These are phyloP conservation scores for Leccinum longicurvipes DNA, from an alignment of 768 basidiomycete genomes.

Conservation along the genomic window DNA sequence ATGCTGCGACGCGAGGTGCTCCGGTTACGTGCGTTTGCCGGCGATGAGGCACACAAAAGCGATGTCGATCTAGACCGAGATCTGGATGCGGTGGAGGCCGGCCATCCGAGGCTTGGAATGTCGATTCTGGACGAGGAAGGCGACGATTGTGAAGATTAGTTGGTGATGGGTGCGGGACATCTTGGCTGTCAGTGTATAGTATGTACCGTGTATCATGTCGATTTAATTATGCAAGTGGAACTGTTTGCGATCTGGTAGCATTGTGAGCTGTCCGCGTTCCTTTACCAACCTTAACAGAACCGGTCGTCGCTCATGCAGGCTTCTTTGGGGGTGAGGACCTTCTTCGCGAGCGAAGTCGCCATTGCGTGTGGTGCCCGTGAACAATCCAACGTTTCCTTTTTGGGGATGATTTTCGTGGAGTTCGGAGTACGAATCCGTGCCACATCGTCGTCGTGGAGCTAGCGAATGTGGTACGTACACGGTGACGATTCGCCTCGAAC, in stretches of 20 bases:
- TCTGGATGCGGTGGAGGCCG: constrained; percentile 28
- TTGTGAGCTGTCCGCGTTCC: too few species aligned
- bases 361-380: too few species aligned
- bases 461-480: not conserved
- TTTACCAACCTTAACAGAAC: too few species aligned
- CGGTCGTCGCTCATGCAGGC: too few species aligned
- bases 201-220: constrained; percentile 9
- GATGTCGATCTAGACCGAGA: constrained; percentile 30
- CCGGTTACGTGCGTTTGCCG: constrained; percentile 45
- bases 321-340: too few species aligned
- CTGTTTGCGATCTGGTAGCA: too few species aligned
- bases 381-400: constrained; percentile 12
- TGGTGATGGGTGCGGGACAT: not conserved
- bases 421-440: constrained; percentile 23
- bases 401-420: constrained; percentile 25
- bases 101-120: constrained; percentile 18
- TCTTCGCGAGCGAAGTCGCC: too few species aligned
- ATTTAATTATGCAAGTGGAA: constrained; percentile 8
- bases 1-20: constrained; percentile 63
- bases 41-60: constrained; percentile 19
- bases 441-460: not conserved
- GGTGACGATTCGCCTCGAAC: not conserved
- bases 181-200: constrained; percentile 1
- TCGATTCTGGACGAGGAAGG: constrained; percentile 30
- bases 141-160: constrained; percentile 30